phyloP scores from a whole-genome alignment of 176 grass and related monocot species.

The Miscanthus lutarioriparius region DNA sequence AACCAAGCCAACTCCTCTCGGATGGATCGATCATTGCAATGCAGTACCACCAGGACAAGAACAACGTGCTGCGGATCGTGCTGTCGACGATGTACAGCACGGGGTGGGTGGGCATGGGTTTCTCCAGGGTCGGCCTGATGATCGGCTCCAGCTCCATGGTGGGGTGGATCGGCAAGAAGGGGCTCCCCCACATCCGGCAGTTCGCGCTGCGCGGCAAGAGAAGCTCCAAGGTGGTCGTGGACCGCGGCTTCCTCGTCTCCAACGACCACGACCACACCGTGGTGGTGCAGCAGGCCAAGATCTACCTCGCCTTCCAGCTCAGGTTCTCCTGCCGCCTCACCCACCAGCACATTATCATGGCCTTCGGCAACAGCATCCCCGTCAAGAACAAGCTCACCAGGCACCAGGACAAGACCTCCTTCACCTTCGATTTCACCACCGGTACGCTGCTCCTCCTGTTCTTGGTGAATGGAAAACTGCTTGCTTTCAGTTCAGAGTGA shows the following conservation, averaged over 20 bases:
- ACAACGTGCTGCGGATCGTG: constrained; percentile 75
- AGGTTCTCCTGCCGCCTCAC: constrained; percentile 56
- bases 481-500: background rate
- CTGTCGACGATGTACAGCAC: constrained; percentile 72
- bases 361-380: constrained; percentile 57
- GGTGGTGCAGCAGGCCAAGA: constrained; percentile 77
- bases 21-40: too few species aligned
- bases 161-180: constrained; percentile 82
- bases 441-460: constrained; percentile 33
- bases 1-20: too few species aligned
- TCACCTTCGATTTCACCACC: constrained; percentile 85
- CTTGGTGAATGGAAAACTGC: too few species aligned
- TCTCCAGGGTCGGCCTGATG: constrained; percentile 84
- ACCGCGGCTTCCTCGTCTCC: constrained; percentile 70
- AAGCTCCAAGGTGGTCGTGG: constrained; percentile 52
- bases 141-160: constrained; percentile 89
- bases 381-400: constrained; percentile 58
- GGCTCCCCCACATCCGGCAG: constrained; percentile 57
- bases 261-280: constrained; percentile 58
- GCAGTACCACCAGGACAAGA: constrained; percentile 82
- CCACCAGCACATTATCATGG: constrained; percentile 75
- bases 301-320: constrained; percentile 79
- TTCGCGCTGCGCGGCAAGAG: constrained; percentile 65
- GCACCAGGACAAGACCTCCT: constrained; percentile 76
- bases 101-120: constrained; percentile 98